Evolutionary conservation across 768 basidiomycete species (phyloP).

Genomic region (Tulasnella sp.): DNA sequence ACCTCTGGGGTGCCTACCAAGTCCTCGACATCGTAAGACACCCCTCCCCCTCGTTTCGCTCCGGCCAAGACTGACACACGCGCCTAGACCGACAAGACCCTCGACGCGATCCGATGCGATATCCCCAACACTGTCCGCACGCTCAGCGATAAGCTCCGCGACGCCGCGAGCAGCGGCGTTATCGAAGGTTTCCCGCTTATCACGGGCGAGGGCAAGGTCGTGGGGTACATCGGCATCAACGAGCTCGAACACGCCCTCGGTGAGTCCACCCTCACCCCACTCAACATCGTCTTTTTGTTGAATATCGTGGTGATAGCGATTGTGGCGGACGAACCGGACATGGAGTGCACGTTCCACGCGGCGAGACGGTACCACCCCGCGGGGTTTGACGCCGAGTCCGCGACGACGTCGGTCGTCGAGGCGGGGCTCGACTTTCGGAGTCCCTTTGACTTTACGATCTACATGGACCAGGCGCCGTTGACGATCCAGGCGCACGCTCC

Average conservation of each 20-base stretch:
- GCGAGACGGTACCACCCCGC: no score
- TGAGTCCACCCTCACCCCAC: conserved; percentile 28
- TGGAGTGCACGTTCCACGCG: conserved; percentile 49
- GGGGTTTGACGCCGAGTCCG: conserved; percentile 17
- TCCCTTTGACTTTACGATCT: conserved; percentile 69
- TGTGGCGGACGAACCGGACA: conserved; percentile 61
- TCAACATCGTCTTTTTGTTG: no score
- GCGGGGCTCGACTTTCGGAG: conserved; percentile 30
- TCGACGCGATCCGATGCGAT: conserved; percentile 61
- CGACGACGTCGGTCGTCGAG: conserved; percentile 19
- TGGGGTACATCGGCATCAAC: conserved; percentile 83
- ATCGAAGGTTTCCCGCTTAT: conserved; percentile 81
- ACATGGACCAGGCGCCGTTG: conserved; percentile 92
- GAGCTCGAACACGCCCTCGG: conserved; percentile 90
- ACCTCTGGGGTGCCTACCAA: conserved; percentile 68
- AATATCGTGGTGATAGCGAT: conserved; percentile 39
- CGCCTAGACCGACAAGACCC: conserved; percentile 49
- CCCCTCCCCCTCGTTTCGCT: conserved; percentile 7
- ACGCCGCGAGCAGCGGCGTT: conserved; percentile 43
- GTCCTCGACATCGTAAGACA: conserved; percentile 63
- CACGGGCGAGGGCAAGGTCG: conserved; percentile 44
- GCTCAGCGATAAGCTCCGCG: conserved; percentile 56
- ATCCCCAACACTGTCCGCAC: conserved; percentile 61
- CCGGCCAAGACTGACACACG: not conserved
- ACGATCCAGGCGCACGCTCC: conserved; percentile 75